Base-by-base conservation (phyloP, 345 rosid genomes). In the Lepidium aucheri region DNA sequence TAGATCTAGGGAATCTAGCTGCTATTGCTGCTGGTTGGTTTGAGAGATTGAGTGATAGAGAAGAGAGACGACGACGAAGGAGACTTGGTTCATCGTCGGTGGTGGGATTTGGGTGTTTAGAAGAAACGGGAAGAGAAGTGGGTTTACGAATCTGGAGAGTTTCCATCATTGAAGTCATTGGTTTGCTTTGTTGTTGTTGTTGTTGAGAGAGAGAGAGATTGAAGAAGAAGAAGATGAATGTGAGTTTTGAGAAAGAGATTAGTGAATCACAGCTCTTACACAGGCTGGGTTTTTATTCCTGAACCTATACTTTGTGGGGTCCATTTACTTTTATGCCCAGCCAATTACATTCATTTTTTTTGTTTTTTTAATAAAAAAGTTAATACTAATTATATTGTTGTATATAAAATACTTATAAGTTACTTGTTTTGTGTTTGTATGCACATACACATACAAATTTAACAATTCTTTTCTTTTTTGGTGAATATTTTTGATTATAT, bases 41-140 rank as follows among this genome's bases (percentile, higher is more conserved):
- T 36, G 59, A 51, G 60, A 87, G 65, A 8, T 67, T 74, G 32
- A 89, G 80, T 5, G 93, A 87, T n/a, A 86, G 82, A 17, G 93
- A 83, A n/a, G 98, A 87, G 41, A 88, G 87, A 42, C 95, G 80
- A 40, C 94, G 81, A 4, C 96, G 84, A 12, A 87, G 51, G 1
- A 74, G 46, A 18, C 78, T 79, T 2, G 53, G 69, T 14, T 52
- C 70, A 0, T 72, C 80, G n/a, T 59, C 73, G 3, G 14, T 18
- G 10, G 78, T 14, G 54, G 68, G 0, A 0, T 8, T 61, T 6
- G 68, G 43, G 26, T 52, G 67, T 38, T 74, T 85, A 9, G 89
- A 83, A 9, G 89, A 83, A 52, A 85, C 85, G 0, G 91, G 94
- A 53, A 85, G 89, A 58, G 63, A 72, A 35, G 69, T 16, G 4